Evolutionary conservation across 2,329 filamentous ascomycete species (phyloP), one percentile per base, ranked within the genome.

Genomic region (Paraphaeosphaeria sporulosa): DNA sequence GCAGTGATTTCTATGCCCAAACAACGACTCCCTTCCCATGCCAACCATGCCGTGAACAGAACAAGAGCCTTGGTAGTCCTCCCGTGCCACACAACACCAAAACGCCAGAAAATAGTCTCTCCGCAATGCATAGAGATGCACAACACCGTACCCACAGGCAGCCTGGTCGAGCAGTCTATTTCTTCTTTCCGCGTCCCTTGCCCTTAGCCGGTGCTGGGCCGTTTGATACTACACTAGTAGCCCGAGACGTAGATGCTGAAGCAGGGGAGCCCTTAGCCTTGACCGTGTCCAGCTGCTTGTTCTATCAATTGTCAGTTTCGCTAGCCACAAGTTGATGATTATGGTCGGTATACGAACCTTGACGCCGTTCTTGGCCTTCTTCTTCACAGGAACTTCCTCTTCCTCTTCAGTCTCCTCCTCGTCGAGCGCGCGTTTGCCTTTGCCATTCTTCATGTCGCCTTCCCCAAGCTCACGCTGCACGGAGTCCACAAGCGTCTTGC

Each of bases 401-500:
- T 94, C 87, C 63, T 89, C 90, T 60, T 92, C 90, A 69, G 95
- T 92, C 58, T 94, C 92, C 54, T 95, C 93, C 61, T 93, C 90
- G 43, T 95, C 93, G 48, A 94, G 93, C 7, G 91, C 90, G 2
- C 82, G 81, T 68, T 92, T 88, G 63, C 88, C 89, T 66, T 93
- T 91, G 34, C 85, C 85, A 67, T 88, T 89, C 64, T 81, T 78
- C 55, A 76, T 81, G 32, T 82, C 83, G 38, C 90, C 64, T 21
- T 70, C 76, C 12, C 97, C 94, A 78, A 97, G 97, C 79, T 99
- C 95, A 78, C 95, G 91, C 55, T 95, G 91, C 50, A 99, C 93
- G 0, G 95, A 96, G 38, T 94, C 96, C 64, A 99, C 87, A 55
- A 99, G 85, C 1, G 96, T 99, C 34, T 92, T 96, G 81, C 95